These are phyloP conservation scores for Madurella fahalii DNA, from an alignment of 2,329 filamentous ascomycete species.

Conservation along the genomic window DNA sequence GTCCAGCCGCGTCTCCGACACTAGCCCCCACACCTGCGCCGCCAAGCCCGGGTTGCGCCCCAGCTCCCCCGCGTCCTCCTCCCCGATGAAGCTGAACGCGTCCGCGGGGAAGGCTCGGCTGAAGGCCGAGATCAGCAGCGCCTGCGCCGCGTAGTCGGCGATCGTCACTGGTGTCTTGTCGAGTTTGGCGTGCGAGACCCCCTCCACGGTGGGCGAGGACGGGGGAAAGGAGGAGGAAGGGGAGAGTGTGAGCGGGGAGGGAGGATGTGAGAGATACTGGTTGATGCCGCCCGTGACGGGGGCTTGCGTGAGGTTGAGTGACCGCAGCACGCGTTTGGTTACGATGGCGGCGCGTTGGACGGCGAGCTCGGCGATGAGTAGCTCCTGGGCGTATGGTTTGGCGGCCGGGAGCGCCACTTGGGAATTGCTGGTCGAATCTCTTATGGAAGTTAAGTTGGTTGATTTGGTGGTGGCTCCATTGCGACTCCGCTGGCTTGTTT, in stretches of 20 bases:
- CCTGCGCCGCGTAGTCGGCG: constrained; percentile 96
- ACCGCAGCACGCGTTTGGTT: constrained; percentile 47
- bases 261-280: background rate
- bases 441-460: background rate
- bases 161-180: constrained; percentile 97
- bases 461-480: background rate
- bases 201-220: too few relatives aligned
- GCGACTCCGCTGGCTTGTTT: too few relatives aligned
- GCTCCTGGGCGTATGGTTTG: constrained; percentile 70
- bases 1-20: constrained; percentile 60
- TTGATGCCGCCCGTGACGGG: background rate
- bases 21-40: constrained; percentile 78
- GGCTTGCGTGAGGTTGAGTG: background rate
- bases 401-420: constrained; percentile 67
- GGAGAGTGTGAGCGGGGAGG: background rate
- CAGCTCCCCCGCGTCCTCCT: constrained; percentile 85
- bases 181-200: constrained; percentile 58
- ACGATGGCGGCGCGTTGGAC: constrained; percentile 69
- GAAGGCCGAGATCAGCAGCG: constrained; percentile 88
- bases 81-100: constrained; percentile 87
- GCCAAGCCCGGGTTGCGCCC: constrained; percentile 66
- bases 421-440: constrained; percentile 16
- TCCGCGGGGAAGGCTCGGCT: constrained; percentile 86
- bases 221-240: background rate
- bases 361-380: constrained; percentile 78